phyloP scores from a whole-genome alignment of 148 eudicot species.

The Rhododendron kiyosumense region DNA sequence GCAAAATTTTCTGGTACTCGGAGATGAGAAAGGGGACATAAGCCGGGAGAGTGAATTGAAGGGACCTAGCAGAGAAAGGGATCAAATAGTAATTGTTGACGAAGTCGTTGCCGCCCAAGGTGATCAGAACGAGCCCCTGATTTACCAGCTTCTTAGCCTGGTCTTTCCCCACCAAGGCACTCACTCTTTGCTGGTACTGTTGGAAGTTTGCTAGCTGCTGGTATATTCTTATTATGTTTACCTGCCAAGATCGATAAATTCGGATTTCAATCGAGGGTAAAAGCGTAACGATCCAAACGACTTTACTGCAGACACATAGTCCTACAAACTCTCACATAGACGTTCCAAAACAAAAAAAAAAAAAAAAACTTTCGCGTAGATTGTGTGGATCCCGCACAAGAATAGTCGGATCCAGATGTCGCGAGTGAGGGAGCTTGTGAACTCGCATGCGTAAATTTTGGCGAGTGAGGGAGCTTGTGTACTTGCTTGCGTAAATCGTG shows the following conservation, averaged over 20 bases:
- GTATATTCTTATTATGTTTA: constrained; percentile 12
- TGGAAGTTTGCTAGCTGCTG: constrained; percentile 19
- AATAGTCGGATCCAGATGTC: no score
- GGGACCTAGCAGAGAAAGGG: constrained; percentile 20
- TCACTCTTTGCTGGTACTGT: constrained; percentile 19
- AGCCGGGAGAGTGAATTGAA: constrained; percentile 16
- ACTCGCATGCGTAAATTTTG: no score
- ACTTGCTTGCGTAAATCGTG: no score
- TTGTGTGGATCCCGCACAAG: no score
- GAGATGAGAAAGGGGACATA: constrained; percentile 11
- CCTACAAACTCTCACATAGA: neutral
- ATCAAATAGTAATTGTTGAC: constrained; percentile 25
- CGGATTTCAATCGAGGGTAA: neutral
- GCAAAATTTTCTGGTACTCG: constrained; percentile 16
- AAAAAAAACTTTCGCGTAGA: no score
- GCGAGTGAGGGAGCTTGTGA: no score
- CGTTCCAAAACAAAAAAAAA: no score
- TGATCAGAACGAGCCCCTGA: constrained; percentile 19
- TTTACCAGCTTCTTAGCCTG: constrained; percentile 8
- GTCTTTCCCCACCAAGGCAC: constrained; percentile 1
- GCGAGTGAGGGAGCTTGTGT: no score
- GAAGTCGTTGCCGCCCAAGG: constrained; percentile 22
- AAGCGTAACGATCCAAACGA: neutral
- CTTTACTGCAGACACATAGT: neutral
- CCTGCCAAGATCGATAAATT: neutral